Base-by-base conservation (phyloP, 306 rosid species). In the Lathyrus tuberosus region DNA sequence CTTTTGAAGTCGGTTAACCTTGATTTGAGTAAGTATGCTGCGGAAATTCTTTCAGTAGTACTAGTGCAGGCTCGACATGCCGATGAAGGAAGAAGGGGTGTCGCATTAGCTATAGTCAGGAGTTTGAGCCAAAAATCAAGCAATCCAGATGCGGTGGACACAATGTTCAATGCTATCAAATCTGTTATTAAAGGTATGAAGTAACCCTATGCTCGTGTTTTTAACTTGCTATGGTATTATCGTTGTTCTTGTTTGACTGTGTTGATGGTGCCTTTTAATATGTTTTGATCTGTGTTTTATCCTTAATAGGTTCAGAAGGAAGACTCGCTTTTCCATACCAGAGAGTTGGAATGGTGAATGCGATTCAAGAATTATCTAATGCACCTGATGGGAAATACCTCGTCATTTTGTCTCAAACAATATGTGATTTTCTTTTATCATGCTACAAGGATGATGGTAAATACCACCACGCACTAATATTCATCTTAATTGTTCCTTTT, bases 251-350 rank as follows among this genome's bases (percentile, higher is more conserved):
- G 58, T 40, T 58, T 54, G 53, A 28, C 24, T 63, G 54, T 65
- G 33, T 35, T 70, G 38, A 16, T 43, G 60, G 75, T 22, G 60
- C 41, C 58, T 67, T 62, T 60, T 11, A 60, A 51, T 81, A 62
- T 72, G 51, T 78, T 67, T 78, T 73, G 44, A 47, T 46, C 16
- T 16, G 22, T 9, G 33, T 77, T 81, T 76, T 60, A 31, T 70
- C 79, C 68, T 75, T 7, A 70, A 42, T 79, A 94, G 97, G 99
- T 35, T 85, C 95, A 20, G 99, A 90, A 85, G 99, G 99, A 79
- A 94, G 99, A 79, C 87, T 94, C 73, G 84, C 96, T 17, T 89
- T 88, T 79, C 95, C 99, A 65, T 91, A 88, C 85, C 99, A 94
- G 86, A 84, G 99, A 79, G 80, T 84, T 73, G 97, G 99, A 47